Conservation (phyloP, 1,284 basidiomycete genomes). For the Paramarasmius palmivorus region DNA sequence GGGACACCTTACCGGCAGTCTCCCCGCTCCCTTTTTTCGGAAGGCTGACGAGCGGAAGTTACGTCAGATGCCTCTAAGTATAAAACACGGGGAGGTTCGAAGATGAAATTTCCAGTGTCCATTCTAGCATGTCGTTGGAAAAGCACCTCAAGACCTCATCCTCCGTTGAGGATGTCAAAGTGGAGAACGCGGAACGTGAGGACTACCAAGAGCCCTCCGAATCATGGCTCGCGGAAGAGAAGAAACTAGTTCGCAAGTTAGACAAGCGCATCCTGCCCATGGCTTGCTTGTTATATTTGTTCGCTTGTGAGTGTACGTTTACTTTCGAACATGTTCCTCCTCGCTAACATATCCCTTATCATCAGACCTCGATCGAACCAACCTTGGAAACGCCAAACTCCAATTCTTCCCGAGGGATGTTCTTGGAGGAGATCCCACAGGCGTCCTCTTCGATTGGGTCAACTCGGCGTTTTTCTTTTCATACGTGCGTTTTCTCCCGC, state of each 20-base stretch:
- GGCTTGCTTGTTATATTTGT: constrained; percentile 70
- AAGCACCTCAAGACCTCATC: constrained; percentile 4
- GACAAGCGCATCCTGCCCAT: constrained; percentile 71
- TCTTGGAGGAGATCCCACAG: constrained; percentile 67
- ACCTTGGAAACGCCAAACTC: constrained; percentile 74
- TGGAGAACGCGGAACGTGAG: constrained; percentile 4
- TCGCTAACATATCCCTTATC: constrained; percentile 9
- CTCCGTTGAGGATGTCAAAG: constrained; percentile 11
- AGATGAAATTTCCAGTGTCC: no score
- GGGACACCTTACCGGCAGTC: neutral
- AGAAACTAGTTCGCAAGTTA: constrained; percentile 60
- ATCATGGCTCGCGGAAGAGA: constrained; percentile 43
- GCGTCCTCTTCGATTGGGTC: constrained; percentile 70
- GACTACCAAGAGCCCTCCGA: neutral
- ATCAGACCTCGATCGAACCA: constrained; percentile 72
- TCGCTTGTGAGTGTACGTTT: constrained; percentile 58
- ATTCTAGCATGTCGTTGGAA: neutral
- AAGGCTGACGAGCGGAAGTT: neutral
- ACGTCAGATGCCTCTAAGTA: neutral
- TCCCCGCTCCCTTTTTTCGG: neutral
- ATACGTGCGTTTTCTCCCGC: constrained; percentile 49
- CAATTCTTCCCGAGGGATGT: constrained; percentile 66
- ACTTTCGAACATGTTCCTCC: neutral
- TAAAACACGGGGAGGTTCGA: neutral
- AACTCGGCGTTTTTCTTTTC: constrained; percentile 77